These are phyloP conservation scores for Scutellaria galericulata DNA, from an alignment of 257 asterid species.

Conservation along the genomic window DNA sequence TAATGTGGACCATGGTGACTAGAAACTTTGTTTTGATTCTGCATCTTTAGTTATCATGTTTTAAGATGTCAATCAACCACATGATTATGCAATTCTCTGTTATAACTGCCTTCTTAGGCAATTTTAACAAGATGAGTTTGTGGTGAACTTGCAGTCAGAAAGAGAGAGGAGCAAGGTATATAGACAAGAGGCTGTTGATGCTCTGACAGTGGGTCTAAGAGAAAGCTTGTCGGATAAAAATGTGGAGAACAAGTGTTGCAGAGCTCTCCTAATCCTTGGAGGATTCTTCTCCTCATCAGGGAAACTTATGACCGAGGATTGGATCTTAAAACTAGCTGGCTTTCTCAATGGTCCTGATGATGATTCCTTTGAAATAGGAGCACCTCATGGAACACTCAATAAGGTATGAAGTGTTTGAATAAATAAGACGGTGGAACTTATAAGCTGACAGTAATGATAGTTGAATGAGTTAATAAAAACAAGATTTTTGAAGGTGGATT, in stretches of 20 bases:
- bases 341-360: constrained; percentile 65
- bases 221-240: constrained; percentile 56
- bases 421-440: too few species aligned
- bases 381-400: constrained; percentile 36
- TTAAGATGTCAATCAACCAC: background rate
- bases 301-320: constrained; percentile 89
- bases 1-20: too few species aligned
- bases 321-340: constrained; percentile 74
- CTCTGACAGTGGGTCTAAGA: constrained; percentile 57
- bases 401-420: too few species aligned
- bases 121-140: background rate
- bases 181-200: constrained; percentile 71
- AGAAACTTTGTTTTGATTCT: too few species aligned
- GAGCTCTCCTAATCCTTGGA: constrained; percentile 74
- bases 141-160: constrained; percentile 56
- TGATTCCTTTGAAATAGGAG: constrained; percentile 31
- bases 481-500: constrained; percentile 24
- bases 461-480: background rate
- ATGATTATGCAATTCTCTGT: too few species aligned
- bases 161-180: constrained; percentile 36
- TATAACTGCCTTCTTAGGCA: too few species aligned
- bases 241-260: constrained; percentile 57
- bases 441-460: background rate
- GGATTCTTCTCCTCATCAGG: constrained; percentile 75
- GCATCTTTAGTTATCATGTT: too few species aligned